Base-by-base conservation (phyloP, 1,139 yeast species). In the Chernovozyma aurita region DNA sequence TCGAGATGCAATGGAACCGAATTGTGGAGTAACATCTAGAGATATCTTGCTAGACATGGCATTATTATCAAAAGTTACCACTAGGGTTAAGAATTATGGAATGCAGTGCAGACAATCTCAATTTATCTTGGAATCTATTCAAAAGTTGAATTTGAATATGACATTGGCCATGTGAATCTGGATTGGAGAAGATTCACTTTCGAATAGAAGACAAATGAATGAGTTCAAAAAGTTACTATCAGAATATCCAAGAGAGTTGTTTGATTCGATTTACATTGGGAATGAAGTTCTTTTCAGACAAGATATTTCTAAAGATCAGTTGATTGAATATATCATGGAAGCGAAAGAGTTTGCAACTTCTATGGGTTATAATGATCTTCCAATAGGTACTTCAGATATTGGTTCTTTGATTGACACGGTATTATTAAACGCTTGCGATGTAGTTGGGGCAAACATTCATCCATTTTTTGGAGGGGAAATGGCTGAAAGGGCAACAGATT, bases 401-500 rank as follows among this genome's bases (percentile, higher is more conserved):
- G 83, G 81, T 12, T 62, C 76, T 1, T 54, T 62, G 18, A 49
- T 71, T 7, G 58, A 51, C 43, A 52, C 58, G 29, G 58, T 51
- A 9, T 43, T 65, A 28, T 60, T 78, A 12, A 54, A 57, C 17
- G 56, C 46, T 3, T 65, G 76, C 47, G 86, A 81, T 46, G 54
- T 80, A 8, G 53, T 78, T 26, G 88, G 86, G 0, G 78, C 80
- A 4, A 81, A 79, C 49, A 63, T 79, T 7, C 85, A 80, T 55
- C 88, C 88, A 3, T 81, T 81, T 43, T 79, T 80, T 55, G 76
- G 79, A 2, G 88, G 88, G 0, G 71, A 69, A 0, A 45, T 51
- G 2, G 83, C 73, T 1, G 49, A 59, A n/a, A 50, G 54, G 3
- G 79, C 84, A 0, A 57, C 75, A 0, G 49, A 61, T 5, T 80